These are phyloP conservation scores for Musa schizocarpa DNA, from an alignment of 176 grass and related monocot species.

Conservation along the genomic window DNA sequence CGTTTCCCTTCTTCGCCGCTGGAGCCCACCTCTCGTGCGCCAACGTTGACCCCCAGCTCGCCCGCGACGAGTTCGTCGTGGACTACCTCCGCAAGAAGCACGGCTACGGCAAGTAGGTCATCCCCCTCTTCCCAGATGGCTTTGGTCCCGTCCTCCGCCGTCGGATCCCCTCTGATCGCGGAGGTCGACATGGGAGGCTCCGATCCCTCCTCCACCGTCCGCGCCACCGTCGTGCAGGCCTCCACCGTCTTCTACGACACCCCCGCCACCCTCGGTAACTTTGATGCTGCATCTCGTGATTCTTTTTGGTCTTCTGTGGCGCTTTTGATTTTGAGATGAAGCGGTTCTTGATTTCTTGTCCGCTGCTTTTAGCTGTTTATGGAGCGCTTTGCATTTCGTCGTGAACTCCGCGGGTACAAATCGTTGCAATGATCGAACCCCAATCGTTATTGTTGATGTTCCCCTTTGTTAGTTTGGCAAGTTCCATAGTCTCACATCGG, in stretches of 20 bases:
- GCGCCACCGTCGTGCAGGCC: conserved; percentile 88
- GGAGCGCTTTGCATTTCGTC: too few relatives aligned
- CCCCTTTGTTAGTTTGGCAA: too few relatives aligned
- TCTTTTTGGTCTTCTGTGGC: background rate
- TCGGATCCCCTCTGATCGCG: conserved; percentile 39
- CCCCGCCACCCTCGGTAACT: conserved; percentile 51
- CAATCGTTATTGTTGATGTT: too few relatives aligned
- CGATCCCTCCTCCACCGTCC: conserved; percentile 43
- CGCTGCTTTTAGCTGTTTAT: too few relatives aligned
- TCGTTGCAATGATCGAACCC: too few relatives aligned
- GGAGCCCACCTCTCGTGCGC: conserved; percentile 44
- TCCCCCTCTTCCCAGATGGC: conserved; percentile 23
- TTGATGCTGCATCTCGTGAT: conserved; percentile 2
- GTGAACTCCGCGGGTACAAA: too few relatives aligned
- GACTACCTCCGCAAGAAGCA: conserved; percentile 39
- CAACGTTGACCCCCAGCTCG: conserved; percentile 45
- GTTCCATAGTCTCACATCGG: too few relatives aligned
- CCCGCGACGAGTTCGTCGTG: conserved; percentile 50
- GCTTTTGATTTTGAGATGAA: too few relatives aligned
- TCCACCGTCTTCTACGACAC: conserved; percentile 91
- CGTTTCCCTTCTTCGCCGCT: conserved; percentile 29
- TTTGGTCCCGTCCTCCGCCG: conserved; percentile 33
- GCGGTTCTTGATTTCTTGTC: too few relatives aligned
- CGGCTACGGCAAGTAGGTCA: background rate
- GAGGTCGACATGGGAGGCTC: conserved; percentile 77